Percentiles rank a stretch among this genome's conserved stretches.
Conservation (phyloP, 352 stramenopile species). For the Phytophthora sp. region DNA sequence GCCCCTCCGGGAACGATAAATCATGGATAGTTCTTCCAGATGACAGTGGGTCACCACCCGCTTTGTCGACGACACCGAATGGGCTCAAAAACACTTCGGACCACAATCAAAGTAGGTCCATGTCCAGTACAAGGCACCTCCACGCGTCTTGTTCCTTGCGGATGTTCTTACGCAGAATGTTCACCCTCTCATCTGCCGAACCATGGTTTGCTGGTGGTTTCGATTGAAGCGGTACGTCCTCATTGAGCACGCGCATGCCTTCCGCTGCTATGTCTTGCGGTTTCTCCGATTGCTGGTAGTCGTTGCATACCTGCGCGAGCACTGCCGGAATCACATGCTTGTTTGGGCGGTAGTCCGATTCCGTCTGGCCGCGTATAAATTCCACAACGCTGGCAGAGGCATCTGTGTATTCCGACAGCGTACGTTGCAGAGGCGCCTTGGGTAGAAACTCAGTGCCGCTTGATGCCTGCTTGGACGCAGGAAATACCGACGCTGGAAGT, state of each 20-base stretch:
- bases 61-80: background rate
- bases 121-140: background rate
- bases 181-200: too few species aligned
- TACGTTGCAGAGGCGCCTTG: background rate
- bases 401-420: background rate
- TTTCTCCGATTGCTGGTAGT: background rate
- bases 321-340: background rate
- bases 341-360: background rate
- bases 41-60: background rate
- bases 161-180: too few species aligned
- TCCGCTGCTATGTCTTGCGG: background rate
- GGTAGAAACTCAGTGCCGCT: background rate
- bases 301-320: background rate
- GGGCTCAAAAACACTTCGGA: background rate
- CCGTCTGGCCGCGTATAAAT: background rate
- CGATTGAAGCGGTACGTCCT: background rate
- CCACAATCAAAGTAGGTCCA: background rate
- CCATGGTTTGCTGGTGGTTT: background rate
- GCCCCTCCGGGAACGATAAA: background rate
- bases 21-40: background rate
- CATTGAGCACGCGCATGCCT: background rate
- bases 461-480: background rate
- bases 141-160: conserved; percentile 34
- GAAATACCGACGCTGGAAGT: background rate
- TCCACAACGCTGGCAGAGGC: background rate